Evolutionary conservation across 1,284 basidiomycete genomes (phyloP), one percentile per base, ranked within the genome.

Genomic region (Tausonia pullulans): DNA sequence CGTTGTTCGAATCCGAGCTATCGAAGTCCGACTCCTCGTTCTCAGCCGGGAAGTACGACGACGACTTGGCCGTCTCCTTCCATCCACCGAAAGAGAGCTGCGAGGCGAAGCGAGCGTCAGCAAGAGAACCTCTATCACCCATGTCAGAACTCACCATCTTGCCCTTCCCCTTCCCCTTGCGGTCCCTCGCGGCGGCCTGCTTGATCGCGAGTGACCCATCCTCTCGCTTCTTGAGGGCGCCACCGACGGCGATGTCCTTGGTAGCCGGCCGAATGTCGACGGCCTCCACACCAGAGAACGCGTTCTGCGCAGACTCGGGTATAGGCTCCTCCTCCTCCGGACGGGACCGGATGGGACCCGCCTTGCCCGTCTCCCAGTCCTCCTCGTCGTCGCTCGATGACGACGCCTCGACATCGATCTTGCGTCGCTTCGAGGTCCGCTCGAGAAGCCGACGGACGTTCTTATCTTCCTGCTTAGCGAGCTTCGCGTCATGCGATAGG

Each of bases 401-500:
- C 41, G 56, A 61, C 11, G 58, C 52, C 53, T 60, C 55, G 11
- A 27, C 27, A 55, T 65, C 64, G 16, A 61, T 48, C 40, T 55
- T 48, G 49, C 66, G 58, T 56, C 69, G 62, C 54, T 65, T 62
- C 74, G 51, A 82, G 81, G 61, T 81, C 78, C 62, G 51, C 27
- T 62, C 53, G 39, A 87, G 71, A 16, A 78, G 76, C 62, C 79
- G 81, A 51, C 82, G 78, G 62, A 85, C 78, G 55, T 82, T 78
- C 63, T 80, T 78, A 69, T 87, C 82, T 72, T 90, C 87, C 11
- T 75, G 70, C 67, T 78, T 81, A 46, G 84, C 83, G 39, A 83
- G 72, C 14, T 78, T 80, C 61, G 86, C 82, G 61, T 81, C 79
- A 70, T 86, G 82, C 1, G 86, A 86, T 6, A 74, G 73, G 2